Conservation (phyloP, 441 rosid genomes). For the Eutrema salsugineum region DNA sequence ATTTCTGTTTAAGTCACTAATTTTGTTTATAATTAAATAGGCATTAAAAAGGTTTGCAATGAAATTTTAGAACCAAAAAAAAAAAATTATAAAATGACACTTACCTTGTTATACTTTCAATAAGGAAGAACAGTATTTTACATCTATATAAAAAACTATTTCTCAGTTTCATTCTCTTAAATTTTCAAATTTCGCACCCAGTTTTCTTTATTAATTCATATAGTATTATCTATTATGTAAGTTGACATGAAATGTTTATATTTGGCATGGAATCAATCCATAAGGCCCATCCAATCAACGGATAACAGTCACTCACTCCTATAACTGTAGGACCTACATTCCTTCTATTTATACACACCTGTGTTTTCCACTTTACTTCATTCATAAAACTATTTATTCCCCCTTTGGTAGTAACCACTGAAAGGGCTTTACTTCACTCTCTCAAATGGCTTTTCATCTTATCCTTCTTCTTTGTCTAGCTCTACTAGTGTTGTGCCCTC, state of each 20-base stretch:
- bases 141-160: not conserved
- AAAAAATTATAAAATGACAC: no score
- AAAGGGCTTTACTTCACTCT: not conserved
- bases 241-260: constrained; percentile 19
- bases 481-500: constrained; percentile 27
- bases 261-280: constrained; percentile 1
- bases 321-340: constrained; percentile 16
- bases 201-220: not conserved
- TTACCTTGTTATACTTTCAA: not conserved
- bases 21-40: no score
- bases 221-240: constrained; percentile 2
- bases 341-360: constrained; percentile 19
- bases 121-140: not conserved
- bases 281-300: constrained; percentile 23
- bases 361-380: constrained; percentile 20
- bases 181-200: not conserved
- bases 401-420: constrained; percentile 21
- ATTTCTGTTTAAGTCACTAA: no score
- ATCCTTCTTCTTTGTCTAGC: constrained; percentile 11
- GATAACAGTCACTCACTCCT: constrained; percentile 19
- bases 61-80: no score
- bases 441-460: constrained; percentile 32
- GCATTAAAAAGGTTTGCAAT: no score
- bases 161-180: not conserved
- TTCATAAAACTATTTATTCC: not conserved